Conservation (phyloP, 306 rosid species). For the Dalbergia oliveri region DNA sequence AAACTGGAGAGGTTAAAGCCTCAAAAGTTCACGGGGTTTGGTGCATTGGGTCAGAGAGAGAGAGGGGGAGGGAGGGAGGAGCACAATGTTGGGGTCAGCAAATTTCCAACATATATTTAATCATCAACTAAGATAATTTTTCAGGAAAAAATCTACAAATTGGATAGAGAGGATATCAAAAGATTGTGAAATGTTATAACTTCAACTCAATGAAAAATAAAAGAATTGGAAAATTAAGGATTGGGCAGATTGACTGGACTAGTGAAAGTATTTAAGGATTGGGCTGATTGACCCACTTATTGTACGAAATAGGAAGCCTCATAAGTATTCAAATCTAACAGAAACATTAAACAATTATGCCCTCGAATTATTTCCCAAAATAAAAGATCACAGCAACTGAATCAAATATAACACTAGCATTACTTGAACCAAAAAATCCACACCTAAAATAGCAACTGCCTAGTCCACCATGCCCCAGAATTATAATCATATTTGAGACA, state of each 20-base stretch:
- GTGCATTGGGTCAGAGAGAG: not conserved
- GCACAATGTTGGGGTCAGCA: not conserved
- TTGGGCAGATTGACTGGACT: no score
- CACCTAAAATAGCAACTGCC: constrained; percentile 12
- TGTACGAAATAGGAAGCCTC: not conserved
- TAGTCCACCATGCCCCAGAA: constrained; percentile 15
- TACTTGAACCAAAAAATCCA: not conserved
- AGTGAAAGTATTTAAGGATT: no score
- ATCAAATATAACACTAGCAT: constrained; percentile 16
- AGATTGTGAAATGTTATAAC: not conserved
- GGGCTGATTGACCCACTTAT: not conserved
- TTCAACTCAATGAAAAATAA: not conserved
- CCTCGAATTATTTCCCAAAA: not conserved
- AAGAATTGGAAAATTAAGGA: no score
- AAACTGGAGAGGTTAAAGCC: constrained; percentile 7
- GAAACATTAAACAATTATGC: not conserved
- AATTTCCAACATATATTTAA: constrained; percentile 5
- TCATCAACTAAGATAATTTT: constrained; percentile 26
- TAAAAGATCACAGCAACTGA: not conserved
- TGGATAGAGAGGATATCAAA: not conserved
- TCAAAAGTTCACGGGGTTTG: not conserved
- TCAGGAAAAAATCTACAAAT: not conserved
- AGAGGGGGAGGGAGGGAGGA: not conserved
- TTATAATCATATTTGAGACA: constrained; percentile 2
- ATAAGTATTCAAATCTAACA: constrained; percentile 3